These are phyloP conservation scores for Rhodotorula sp. DNA, from an alignment of 1,284 basidiomycete genomes.

Conservation along the genomic window DNA sequence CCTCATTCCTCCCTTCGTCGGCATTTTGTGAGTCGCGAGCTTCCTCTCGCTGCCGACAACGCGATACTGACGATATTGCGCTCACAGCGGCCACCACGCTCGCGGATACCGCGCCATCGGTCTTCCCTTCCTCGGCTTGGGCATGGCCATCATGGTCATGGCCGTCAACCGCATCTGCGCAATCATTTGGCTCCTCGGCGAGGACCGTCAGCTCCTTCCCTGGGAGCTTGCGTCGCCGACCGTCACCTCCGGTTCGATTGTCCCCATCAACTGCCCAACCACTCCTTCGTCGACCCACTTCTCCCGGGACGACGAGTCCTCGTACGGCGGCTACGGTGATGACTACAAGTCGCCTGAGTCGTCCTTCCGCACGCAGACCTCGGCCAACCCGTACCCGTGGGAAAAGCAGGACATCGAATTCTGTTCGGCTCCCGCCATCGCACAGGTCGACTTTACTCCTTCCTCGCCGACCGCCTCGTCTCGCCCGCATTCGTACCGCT, in stretches of 20 bases:
- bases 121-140: conserved; percentile 33
- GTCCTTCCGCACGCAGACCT: conserved; percentile 30
- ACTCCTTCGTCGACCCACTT: conserved; percentile 13
- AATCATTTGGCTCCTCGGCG: conserved; percentile 37
- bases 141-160: conserved; percentile 39
- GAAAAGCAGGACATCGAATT: conserved; percentile 27
- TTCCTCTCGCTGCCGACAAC: too few relatives aligned
- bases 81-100: conserved; percentile 25
- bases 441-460: conserved; percentile 14
- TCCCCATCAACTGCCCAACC: conserved; percentile 26
- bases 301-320: conserved; percentile 34
- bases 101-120: conserved; percentile 33
- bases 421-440: background rate
- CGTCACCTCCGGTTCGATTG: conserved; percentile 33
- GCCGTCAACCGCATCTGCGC: conserved; percentile 35
- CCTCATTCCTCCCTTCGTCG: conserved; percentile 32
- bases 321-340: conserved; percentile 9
- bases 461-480: background rate
- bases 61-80: background rate
- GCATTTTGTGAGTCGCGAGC: conserved; percentile 24
- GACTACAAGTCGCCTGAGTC: conserved; percentile 26
- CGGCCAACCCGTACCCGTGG: conserved; percentile 36
- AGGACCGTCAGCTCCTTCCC: conserved; percentile 35
- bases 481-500: conserved; percentile 31
- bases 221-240: conserved; percentile 30